Conservation (phyloP, 208 protist genomes). For the Trypanosomatidae sp. region DNA sequence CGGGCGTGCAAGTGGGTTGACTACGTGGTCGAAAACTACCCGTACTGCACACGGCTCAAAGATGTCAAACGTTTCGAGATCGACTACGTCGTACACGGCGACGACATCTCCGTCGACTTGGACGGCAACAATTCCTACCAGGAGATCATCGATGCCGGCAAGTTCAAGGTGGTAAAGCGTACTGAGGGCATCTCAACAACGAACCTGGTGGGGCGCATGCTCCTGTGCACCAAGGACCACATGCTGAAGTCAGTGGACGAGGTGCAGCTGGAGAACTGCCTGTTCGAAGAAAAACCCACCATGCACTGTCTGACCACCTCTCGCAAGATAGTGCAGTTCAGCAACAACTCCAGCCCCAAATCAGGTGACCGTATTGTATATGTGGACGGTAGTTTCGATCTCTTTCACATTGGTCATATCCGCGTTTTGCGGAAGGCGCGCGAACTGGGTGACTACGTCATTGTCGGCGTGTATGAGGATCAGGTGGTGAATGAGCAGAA, state of each 20-base stretch:
- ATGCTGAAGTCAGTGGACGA: slow-evolving; percentile 46
- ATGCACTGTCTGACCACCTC: slow-evolving; percentile 91
- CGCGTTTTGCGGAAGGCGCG: slow-evolving; percentile 94
- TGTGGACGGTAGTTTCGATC: slow-evolving; percentile 97
- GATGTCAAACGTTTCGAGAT: slow-evolving; percentile 94
- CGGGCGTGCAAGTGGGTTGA: slow-evolving; percentile 98
- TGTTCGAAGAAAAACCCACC: slow-evolving; percentile 15
- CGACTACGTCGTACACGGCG: slow-evolving; percentile 98
- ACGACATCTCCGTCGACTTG: slow-evolving; percentile 97
- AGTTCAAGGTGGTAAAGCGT: slow-evolving; percentile 92
- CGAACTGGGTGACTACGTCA: slow-evolving; percentile 93
- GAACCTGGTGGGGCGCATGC: slow-evolving; percentile 97
- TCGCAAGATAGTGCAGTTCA: slow-evolving; percentile 96
- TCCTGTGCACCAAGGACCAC: slow-evolving; percentile 92
- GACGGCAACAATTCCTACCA: slow-evolving; percentile 96
- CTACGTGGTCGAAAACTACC: slow-evolving; percentile 95
- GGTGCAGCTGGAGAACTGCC: slow-evolving; percentile 37
- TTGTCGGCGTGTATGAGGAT: slow-evolving; percentile 97
- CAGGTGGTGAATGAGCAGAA: slow-evolving; percentile 88
- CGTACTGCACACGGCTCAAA: slow-evolving; percentile 93
- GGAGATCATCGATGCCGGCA: slow-evolving; percentile 91
- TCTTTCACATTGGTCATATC: slow-evolving; percentile 97
- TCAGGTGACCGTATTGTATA: slow-evolving; percentile 95
- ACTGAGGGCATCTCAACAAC: slow-evolving; percentile 98
- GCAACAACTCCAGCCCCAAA: slow-evolving; percentile 78